Base-by-base conservation (phyloP, 768 basidiomycete species). In the Collybia mongolica region DNA sequence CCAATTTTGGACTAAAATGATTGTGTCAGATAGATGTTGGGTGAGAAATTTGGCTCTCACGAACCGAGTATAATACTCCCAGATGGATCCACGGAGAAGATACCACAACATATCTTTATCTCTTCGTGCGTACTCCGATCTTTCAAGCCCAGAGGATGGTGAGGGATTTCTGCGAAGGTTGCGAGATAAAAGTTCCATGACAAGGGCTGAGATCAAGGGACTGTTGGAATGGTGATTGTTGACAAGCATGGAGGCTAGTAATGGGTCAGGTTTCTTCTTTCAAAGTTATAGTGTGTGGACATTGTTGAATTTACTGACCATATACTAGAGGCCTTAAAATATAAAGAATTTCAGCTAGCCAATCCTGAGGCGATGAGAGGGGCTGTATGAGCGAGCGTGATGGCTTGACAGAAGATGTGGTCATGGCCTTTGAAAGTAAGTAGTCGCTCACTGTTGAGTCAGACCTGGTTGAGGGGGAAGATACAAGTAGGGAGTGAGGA, bases 21-120 rank as follows among this genome's bases (percentile, higher is more conserved):
- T 38, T 55, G 42, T 22, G 48, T 53, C 20, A 50, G 28, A 42
- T 39, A 43, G 9, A 38, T 46, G 41, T 20, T 36, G 9, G 22
- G 29, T 49, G 36, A 41, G 49, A 44, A 18, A 38, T 54, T 42
- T 39, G 49, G 37, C 38, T 32, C 43, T 19, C 24, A 56, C 75
- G 48, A 53, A 87, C 90, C 81, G 72, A 35, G 90, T 91, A 69
- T 83, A 92, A 8, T 77, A 72, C 51, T 83, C 72, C 94, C 94
- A 97, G 45, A 95, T 81, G 17, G 88, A 83, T 17, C 93, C 93
- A 37, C 91, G 84, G 53, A 96, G 68, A 39, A 95, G 77, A 62
- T 93, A 93, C 85, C 87, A 91, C 8, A 88, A 61, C 54, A 96
- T 77, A 57, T 90, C 87, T 46, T 84, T 79, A 65, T 97, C 94